A percentile compares a stretch with the other conserved stretches of the same genome.
These are phyloP conservation scores for Tylopilus intermedius DNA, from an alignment of 768 basidiomycete genomes.

Conservation along the genomic window DNA sequence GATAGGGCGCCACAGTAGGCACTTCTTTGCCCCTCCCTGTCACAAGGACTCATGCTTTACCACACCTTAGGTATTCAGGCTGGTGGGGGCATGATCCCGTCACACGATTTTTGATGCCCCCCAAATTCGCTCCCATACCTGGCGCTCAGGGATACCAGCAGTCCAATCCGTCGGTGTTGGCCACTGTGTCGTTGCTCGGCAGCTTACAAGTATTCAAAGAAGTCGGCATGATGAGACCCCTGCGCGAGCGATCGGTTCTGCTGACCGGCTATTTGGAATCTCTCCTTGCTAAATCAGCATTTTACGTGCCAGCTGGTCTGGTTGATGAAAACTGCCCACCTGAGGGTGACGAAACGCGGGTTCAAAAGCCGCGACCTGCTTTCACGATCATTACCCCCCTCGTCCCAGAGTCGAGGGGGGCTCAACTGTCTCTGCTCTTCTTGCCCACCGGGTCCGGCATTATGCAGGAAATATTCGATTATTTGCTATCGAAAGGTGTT, in stretches of 20 bases:
- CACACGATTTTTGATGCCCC: constrained; percentile 89
- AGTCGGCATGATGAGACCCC: constrained; percentile 64
- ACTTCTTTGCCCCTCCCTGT: constrained; percentile 10
- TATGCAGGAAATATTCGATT: constrained; percentile 68
- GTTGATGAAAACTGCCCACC: constrained; percentile 28
- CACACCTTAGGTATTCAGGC: constrained; percentile 65
- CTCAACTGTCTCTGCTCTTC: constrained; percentile 85
- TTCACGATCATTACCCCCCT: constrained; percentile 94
- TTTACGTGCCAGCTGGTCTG: constrained; percentile 49
- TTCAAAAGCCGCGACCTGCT: constrained; percentile 28
- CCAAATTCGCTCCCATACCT: constrained; percentile 72
- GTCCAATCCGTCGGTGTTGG: constrained; percentile 86
- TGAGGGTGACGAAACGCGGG: constrained; percentile 16
- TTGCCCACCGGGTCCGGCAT: constrained; percentile 49
- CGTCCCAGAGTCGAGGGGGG: constrained; percentile 63
- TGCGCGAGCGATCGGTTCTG: constrained; percentile 64
- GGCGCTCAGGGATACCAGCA: constrained; percentile 96
- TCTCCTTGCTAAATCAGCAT: constrained; percentile 55
- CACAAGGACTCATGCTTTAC: constrained; percentile 10
- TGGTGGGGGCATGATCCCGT: constrained; percentile 96
- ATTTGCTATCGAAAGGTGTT: constrained; percentile 65
- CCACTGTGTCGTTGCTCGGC: constrained; percentile 75
- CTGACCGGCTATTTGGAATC: constrained; percentile 71
- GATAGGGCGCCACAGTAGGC: constrained; percentile 59
- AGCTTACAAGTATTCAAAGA: constrained; percentile 76